phyloP scores from a whole-genome alignment of 305 asterid genomes.

The Fraxinus dipetala region DNA sequence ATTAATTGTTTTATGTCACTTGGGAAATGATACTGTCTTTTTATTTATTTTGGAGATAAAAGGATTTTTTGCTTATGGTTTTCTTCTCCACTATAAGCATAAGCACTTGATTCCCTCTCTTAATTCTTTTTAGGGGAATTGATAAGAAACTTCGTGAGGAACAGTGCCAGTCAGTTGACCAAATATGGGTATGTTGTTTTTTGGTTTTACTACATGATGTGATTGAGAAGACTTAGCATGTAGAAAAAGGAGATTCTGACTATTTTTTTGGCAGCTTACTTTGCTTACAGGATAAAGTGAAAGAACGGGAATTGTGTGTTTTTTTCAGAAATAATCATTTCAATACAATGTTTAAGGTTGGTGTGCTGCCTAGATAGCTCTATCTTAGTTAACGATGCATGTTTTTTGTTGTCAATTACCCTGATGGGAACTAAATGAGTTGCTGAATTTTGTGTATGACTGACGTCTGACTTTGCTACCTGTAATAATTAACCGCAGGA shows the following conservation, averaged over 20 bases:
- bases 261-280: slow-evolving; percentile 57
- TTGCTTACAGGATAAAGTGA: slow-evolving; percentile 79
- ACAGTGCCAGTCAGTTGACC: slow-evolving; percentile 89
- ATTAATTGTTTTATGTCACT: slow-evolving; percentile 21
- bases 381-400: not conserved
- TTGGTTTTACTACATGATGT: slow-evolving; percentile 10
- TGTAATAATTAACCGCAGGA: not conserved
- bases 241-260: slow-evolving; percentile 25
- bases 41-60: not conserved
- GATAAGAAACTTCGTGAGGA: slow-evolving; percentile 64
- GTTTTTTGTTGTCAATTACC: slow-evolving; percentile 1
- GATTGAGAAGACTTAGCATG: slow-evolving; percentile 17
- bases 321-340: slow-evolving; percentile 97
- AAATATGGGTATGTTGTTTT: slow-evolving; percentile 64
- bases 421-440: slow-evolving; percentile 13
- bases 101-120: slow-evolving; percentile 22
- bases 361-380: slow-evolving; percentile 23
- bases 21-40: not conserved
- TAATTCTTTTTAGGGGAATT: slow-evolving; percentile 61
- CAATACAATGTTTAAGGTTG: slow-evolving; percentile 97
- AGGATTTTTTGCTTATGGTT: slow-evolving; percentile 2
- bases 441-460: slow-evolving; percentile 3
- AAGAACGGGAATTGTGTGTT: slow-evolving; percentile 90
- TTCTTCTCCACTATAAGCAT: not conserved
- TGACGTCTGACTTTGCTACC: not conserved